Conservation (phyloP, 2,329 filamentous ascomycete species). For the Microsporum ferrugineum region DNA sequence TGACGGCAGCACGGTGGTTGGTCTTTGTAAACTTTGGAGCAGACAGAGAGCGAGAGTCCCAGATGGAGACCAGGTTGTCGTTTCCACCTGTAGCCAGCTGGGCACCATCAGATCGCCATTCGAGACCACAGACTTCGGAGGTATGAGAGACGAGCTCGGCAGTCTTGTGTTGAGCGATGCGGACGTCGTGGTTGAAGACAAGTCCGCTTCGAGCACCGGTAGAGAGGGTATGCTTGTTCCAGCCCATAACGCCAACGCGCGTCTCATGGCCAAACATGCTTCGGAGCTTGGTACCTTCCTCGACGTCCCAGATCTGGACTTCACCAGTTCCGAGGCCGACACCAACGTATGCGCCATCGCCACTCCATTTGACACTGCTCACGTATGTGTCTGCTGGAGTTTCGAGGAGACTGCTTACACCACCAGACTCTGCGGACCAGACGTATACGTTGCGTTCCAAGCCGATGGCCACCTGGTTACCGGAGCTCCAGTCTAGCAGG, state of each 20-base stretch:
- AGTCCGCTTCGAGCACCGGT: conserved; percentile 89
- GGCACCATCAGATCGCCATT: conserved; percentile 93
- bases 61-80: conserved; percentile 97
- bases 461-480: conserved; percentile 95
- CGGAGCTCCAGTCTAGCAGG: conserved; percentile 93
- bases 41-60: conserved; percentile 86
- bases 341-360: conserved; percentile 89
- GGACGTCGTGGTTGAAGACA: conserved; percentile 97
- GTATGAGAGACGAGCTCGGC: conserved; percentile 95
- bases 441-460: conserved; percentile 96
- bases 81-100: conserved; percentile 97
- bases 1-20: conserved; percentile 97
- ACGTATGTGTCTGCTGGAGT: conserved; percentile 85
- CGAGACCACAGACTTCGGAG: conserved; percentile 92
- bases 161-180: conserved; percentile 93
- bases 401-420: conserved; percentile 80
- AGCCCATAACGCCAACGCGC: conserved; percentile 94
- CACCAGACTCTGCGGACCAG: conserved; percentile 91
- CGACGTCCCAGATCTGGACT: conserved; percentile 98
- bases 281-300: conserved; percentile 86
- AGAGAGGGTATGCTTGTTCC: conserved; percentile 96
- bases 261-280: conserved; percentile 98
- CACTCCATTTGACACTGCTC: conserved; percentile 97
- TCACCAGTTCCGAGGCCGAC: conserved; percentile 91
- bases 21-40: conserved; percentile 99